Conservation (phyloP, 1,139 yeast species). For the Ogataea hybrid region DNA sequence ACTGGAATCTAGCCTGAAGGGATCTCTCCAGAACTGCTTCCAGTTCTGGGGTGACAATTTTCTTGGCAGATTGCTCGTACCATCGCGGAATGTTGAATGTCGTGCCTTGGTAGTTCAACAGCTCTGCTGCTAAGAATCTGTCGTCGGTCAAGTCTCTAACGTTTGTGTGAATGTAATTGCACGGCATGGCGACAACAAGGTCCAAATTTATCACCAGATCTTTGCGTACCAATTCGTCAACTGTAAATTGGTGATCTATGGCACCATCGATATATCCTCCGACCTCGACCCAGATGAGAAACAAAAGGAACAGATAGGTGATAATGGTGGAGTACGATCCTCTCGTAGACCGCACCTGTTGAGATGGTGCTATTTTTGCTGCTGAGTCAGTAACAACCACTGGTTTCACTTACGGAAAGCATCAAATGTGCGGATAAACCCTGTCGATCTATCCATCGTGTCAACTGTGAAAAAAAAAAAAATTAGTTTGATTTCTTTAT, state of each 20-base stretch:
- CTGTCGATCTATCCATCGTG: constrained; percentile 27
- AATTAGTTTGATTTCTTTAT: background rate
- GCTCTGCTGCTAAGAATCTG: constrained; percentile 71
- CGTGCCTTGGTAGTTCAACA: constrained; percentile 64
- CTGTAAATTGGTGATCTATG: constrained; percentile 73
- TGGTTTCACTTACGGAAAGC: constrained; percentile 63
- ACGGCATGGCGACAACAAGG: constrained; percentile 79
- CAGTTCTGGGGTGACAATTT: constrained; percentile 60
- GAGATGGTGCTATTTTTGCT: constrained; percentile 80
- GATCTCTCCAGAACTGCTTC: constrained; percentile 66
- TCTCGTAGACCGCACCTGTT: constrained; percentile 67
- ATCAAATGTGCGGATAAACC: constrained; percentile 66
- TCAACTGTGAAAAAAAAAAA: constrained; percentile 1
- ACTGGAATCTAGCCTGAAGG: constrained; percentile 58
- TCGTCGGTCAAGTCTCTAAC: constrained; percentile 80
- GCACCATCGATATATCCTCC: constrained; percentile 86
- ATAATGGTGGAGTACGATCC: constrained; percentile 77
- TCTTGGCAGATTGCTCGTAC: constrained; percentile 46
- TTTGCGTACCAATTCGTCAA: constrained; percentile 61
- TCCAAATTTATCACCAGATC: constrained; percentile 74
- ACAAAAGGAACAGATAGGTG: constrained; percentile 57
- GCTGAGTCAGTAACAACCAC: constrained; percentile 2
- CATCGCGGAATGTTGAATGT: constrained; percentile 51
- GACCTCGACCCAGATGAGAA: constrained; percentile 83
- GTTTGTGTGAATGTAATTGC: constrained; percentile 71